phyloP scores from a whole-genome alignment of 2,329 filamentous ascomycete species.

The Plenodomus lindquistii region DNA sequence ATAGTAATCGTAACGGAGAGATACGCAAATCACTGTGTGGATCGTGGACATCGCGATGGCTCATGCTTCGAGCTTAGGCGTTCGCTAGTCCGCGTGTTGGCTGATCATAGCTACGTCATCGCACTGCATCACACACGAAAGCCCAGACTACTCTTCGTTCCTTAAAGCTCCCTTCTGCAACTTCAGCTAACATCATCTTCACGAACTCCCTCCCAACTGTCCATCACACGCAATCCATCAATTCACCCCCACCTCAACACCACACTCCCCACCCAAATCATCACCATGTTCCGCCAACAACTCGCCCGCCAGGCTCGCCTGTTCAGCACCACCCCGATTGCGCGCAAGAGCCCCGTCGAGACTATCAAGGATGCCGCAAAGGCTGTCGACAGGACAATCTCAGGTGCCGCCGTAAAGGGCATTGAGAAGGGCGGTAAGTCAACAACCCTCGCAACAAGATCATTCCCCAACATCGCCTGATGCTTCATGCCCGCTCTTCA shows the following conservation, averaged over 20 bases:
- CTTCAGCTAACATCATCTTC: conserved; percentile 5
- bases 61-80: background rate
- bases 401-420: conserved; percentile 61
- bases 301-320: conserved; percentile 51
- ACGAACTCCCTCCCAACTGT: conserved; percentile 7
- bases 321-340: conserved; percentile 58
- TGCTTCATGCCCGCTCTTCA: conserved; percentile 2
- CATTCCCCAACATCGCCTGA: conserved; percentile 4
- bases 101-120: conserved; percentile 31
- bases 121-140: conserved; percentile 5
- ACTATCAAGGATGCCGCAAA: conserved; percentile 62
- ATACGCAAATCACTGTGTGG: background rate
- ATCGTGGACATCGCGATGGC: background rate
- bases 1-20: background rate
- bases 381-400: conserved; percentile 59
- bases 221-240: conserved; percentile 1
- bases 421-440: conserved; percentile 66
- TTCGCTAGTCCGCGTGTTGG: conserved; percentile 2
- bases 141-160: conserved; percentile 3
- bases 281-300: conserved; percentile 53
- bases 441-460: background rate
- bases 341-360: conserved; percentile 58
- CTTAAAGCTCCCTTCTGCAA: conserved; percentile 19
- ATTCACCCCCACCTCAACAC: conserved; percentile 8
- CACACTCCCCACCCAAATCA: conserved; percentile 7